A percentile compares a stretch with the other conserved stretches of the same genome.
phyloP scores from a whole-genome alignment of 768 basidiomycete genomes.

The Pisolithus sp. region DNA sequence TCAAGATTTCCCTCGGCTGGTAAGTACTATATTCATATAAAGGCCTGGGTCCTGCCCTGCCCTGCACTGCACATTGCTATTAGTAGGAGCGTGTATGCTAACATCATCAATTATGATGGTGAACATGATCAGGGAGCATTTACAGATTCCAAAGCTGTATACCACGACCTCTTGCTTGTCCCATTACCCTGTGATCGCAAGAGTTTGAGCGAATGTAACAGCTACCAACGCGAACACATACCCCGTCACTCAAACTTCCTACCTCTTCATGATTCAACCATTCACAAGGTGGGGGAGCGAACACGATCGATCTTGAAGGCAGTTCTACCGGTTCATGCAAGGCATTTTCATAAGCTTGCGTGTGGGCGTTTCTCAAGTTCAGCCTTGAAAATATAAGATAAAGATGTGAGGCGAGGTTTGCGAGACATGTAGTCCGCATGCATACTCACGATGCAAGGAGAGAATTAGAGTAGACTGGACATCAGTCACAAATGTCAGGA shows the following conservation, averaged over 20 bases:
- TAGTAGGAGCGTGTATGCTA: too few species aligned
- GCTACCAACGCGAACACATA: not conserved
- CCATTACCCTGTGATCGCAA: not conserved
- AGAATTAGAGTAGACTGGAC: slow-evolving; percentile 24
- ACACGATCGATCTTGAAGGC: slow-evolving; percentile 14
- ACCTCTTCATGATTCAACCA: slow-evolving; percentile 1
- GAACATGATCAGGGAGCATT: not conserved
- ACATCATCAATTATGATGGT: not conserved
- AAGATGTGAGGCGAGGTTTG: too few species aligned
- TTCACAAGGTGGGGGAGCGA: slow-evolving; percentile 14
- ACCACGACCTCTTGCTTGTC: slow-evolving; percentile 12
- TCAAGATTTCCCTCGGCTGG: too few species aligned
- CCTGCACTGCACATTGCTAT: too few species aligned
- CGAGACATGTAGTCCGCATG: too few species aligned
- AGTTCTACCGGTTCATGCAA: slow-evolving; percentile 4
- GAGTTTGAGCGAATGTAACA: not conserved
- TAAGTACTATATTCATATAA: too few species aligned
- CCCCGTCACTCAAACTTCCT: not conserved
- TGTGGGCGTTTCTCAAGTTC: slow-evolving; percentile 20
- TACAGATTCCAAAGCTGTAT: slow-evolving; percentile 5
- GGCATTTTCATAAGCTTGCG: slow-evolving; percentile 6
- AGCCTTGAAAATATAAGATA: slow-evolving; percentile 6
- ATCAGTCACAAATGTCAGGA: not conserved
- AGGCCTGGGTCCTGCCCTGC: too few species aligned
- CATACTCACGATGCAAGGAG: slow-evolving; percentile 21